phyloP scores from a whole-genome alignment of 176 grass and related monocot genomes.

The Eragrostis curvula region DNA sequence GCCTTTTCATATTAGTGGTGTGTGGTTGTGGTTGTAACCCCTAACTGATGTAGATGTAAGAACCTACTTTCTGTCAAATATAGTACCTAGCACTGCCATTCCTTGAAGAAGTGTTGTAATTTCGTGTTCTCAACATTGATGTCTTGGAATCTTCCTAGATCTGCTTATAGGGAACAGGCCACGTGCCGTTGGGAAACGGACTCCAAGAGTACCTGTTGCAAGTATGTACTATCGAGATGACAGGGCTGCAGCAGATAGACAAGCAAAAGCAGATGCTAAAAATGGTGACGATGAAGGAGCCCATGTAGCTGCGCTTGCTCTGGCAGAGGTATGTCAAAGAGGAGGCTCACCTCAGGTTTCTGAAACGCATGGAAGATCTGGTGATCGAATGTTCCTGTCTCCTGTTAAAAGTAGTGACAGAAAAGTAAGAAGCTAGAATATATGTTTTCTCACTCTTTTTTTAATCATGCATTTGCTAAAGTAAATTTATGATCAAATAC shows the following conservation, averaged over 20 bases:
- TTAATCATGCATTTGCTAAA: constrained; percentile 15
- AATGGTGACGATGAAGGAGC: constrained; percentile 88
- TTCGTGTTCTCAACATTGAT: constrained; percentile 33
- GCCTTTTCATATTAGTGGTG: constrained; percentile 17
- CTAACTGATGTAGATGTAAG: constrained; percentile 1
- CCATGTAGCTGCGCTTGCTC: constrained; percentile 87
- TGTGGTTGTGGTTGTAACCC: constrained; percentile 16
- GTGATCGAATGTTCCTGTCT: constrained; percentile 54
- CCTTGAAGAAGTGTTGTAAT: background rate
- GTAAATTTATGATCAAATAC: constrained; percentile 41
- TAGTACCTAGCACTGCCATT: background rate
- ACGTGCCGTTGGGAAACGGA: constrained; percentile 96
- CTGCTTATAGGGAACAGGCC: constrained; percentile 66
- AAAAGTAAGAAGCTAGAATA: constrained; percentile 61
- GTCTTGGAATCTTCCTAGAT: constrained; percentile 60
- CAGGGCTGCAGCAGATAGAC: constrained; percentile 49
- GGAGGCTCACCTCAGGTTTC: constrained; percentile 88
- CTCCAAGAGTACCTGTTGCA: constrained; percentile 84
- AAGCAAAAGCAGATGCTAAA: constrained; percentile 56
- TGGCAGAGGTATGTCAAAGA: constrained; percentile 84
- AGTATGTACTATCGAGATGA: constrained; percentile 75
- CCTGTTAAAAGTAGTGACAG: constrained; percentile 71
- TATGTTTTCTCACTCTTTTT: constrained; percentile 19
- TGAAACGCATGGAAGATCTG: constrained; percentile 66
- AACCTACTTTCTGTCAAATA: constrained; percentile 31